Evolutionary conservation across 169 alveolate genomes (phyloP), one percentile per base, ranked within the genome.

Genomic region (Pseudocohnilembus persalinus): DNA sequence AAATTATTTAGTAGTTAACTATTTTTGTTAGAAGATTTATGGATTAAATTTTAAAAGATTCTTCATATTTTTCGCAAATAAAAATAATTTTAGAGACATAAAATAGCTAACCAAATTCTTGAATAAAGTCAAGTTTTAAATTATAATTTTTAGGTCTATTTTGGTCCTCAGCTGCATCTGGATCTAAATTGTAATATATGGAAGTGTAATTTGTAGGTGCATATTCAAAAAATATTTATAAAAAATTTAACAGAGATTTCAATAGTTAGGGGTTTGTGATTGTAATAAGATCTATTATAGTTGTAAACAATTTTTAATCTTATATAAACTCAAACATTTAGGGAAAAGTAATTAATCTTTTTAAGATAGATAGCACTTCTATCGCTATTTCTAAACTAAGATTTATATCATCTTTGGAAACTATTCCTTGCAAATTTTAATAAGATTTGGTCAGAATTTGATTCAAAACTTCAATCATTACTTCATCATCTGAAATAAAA

Each of bases 41-140:
- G 25, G 77, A 31, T 20, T 33, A 29, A 25, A 35, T 49, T 63
- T 79, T 79, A 25, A 63, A 79, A 0, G 33, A 29, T 34, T 79
- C 76, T n/a, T 79, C 84, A 63, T 49, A 79, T 79, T 79, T 79
- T 29, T 79, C 84, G 16, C 31, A 29, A 6, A 79, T 33, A 49
- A 79, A 79, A 28, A 79, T 33, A 27, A 79, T 6, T 29, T 79
- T 79, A 20, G 65, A 35, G 20, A 79, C 64, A 20, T 79, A 79
- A 63, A 35, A 79, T 25, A 79, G 34, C 63, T 79, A 29, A 26
- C 84, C 84, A 26, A 79, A 79, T 63, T 79, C 84, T 32, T 64
- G 29, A 0, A 79, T 11, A 25, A 28, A 79, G 16, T 25, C 29
- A 0, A 29, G 63, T 0, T 29, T 79, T 72, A 49, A 35, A 35